Evolutionary conservation across 192 early-diverging fungal species (phyloP).

Genomic region (Funneliformis mosseae): DNA sequence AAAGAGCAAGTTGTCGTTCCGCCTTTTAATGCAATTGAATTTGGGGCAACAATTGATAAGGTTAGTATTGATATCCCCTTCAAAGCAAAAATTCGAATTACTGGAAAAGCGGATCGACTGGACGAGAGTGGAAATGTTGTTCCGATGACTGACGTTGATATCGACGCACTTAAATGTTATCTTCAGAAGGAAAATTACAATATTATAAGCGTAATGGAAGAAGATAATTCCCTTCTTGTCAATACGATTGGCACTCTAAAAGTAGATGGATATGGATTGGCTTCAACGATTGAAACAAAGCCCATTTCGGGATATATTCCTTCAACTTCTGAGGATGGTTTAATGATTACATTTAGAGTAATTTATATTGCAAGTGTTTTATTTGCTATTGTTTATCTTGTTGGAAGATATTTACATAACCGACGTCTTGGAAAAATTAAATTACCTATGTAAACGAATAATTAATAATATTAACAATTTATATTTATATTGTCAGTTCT

Average conservation of each 20-base stretch:
- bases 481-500: too few species aligned
- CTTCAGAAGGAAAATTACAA: neutral
- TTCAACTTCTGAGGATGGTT: too few species aligned
- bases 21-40: neutral
- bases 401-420: too few species aligned
- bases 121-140: neutral
- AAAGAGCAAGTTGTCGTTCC: neutral
- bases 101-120: neutral
- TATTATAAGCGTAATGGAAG: too few species aligned
- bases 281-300: neutral
- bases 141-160: neutral
- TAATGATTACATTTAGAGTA: too few species aligned
- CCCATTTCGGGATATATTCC: too few species aligned
- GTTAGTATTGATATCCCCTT: neutral
- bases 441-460: too few species aligned
- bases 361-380: too few species aligned
- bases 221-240: neutral
- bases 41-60: neutral
- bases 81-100: neutral
- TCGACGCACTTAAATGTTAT: neutral
- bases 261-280: neutral
- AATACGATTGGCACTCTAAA: neutral
- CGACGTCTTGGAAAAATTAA: too few species aligned
- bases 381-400: too few species aligned
- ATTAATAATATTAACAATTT: too few species aligned